These are phyloP conservation scores for Inonotus obliquus DNA, from an alignment of 1,284 basidiomycete species.

Conservation along the genomic window DNA sequence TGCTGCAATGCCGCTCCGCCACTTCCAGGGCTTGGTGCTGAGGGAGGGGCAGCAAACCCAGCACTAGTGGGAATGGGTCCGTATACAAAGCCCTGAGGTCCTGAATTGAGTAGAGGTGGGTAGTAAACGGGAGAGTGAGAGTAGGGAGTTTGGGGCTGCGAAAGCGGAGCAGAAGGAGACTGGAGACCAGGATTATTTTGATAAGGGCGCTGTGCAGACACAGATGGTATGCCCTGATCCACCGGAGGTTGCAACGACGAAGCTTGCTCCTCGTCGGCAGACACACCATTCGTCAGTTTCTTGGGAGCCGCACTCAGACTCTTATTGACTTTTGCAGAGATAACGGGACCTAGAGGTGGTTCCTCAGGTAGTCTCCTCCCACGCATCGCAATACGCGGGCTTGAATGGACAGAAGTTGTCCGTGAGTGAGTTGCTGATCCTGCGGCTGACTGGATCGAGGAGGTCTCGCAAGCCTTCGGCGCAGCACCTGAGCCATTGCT, in stretches of 20 bases:
- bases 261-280: not conserved
- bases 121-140: conserved; percentile 19
- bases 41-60: not conserved
- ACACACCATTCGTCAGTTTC: conserved; percentile 3
- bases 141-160: conserved; percentile 15
- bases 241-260: not conserved
- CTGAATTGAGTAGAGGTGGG: not conserved
- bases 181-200: not conserved
- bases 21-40: conserved; percentile 4
- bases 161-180: conserved; percentile 12
- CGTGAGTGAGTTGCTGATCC: conserved; percentile 17
- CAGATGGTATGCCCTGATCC: not conserved
- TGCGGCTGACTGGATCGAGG: conserved; percentile 8
- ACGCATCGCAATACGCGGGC: conserved; percentile 10
- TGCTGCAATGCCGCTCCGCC: not conserved
- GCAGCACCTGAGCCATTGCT: not conserved
- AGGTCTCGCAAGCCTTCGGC: not conserved
- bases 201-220: not conserved
- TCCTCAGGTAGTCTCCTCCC: conserved; percentile 17
- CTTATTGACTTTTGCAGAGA: not conserved
- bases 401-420: conserved; percentile 17
- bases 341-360: not conserved
- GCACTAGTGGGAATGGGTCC: not conserved
- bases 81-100: conserved; percentile 6
- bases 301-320: conserved; percentile 1